phyloP scores from a whole-genome alignment of 306 rosid genomes.

The Pterocarpus santalinus region DNA sequence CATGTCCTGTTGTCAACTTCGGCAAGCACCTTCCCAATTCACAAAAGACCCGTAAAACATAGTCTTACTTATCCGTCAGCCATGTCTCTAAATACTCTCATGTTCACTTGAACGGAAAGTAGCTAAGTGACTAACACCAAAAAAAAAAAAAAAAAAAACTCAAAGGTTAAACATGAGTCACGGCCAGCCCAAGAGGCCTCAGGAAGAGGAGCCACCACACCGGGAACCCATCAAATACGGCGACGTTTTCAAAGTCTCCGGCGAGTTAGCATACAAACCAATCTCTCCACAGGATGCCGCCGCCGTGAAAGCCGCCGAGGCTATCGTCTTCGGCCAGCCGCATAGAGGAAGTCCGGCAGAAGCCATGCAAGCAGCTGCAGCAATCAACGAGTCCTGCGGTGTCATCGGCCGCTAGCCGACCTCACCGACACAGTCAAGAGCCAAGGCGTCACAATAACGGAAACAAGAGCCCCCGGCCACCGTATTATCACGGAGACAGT shows the following conservation, averaged over 20 bases:
- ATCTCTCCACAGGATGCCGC: constrained; percentile 53
- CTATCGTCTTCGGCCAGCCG: constrained; percentile 48
- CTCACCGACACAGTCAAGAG: constrained; percentile 21
- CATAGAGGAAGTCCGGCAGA: constrained; percentile 54
- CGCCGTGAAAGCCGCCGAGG: constrained; percentile 57
- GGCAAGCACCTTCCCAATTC: neutral
- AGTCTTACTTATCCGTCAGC: no score
- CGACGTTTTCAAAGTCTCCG: constrained; percentile 58
- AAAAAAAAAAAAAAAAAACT: no score
- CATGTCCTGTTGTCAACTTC: neutral
- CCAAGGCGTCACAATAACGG: constrained; percentile 42
- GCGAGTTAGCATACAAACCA: constrained; percentile 55
- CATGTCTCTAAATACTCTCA: no score
- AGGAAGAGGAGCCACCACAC: neutral
- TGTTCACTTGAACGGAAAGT: no score
- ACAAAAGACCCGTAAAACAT: neutral
- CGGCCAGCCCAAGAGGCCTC: constrained; percentile 36
- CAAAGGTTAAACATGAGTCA: no score
- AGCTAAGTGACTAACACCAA: no score
- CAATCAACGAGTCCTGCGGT: constrained; percentile 42
- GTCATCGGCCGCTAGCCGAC: constrained; percentile 37
- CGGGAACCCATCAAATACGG: constrained; percentile 54
- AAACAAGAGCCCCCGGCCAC: constrained; percentile 1
- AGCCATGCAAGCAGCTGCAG: constrained; percentile 59
- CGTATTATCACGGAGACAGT: constrained; percentile 35